Evolutionary conservation across 768 basidiomycete species (phyloP).

Genomic region (Phlebiopsis gigantea): DNA sequence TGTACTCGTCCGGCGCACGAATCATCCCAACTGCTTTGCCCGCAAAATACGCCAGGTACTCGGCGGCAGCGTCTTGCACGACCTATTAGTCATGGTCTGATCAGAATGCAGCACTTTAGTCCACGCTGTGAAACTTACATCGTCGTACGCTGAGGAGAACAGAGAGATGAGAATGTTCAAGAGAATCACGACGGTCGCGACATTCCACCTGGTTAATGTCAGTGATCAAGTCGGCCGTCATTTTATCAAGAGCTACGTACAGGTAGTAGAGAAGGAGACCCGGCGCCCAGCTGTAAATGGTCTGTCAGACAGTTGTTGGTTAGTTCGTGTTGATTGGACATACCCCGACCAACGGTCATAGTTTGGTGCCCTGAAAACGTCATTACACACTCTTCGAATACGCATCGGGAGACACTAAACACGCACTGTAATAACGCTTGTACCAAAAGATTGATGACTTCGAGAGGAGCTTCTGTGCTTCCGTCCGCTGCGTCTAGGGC

Average conservation of each 20-base stretch:
- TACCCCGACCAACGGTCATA: conserved; percentile 42
- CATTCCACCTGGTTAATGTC: conserved; percentile 59
- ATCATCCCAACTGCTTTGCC: conserved; percentile 83
- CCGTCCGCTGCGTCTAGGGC: conserved; percentile 93
- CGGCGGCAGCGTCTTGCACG: conserved; percentile 78
- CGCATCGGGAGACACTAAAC: background rate
- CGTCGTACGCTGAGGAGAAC: conserved; percentile 88
- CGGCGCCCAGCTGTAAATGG: conserved; percentile 33
- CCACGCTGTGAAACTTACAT: conserved; percentile 46
- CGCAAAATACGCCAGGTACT: conserved; percentile 89
- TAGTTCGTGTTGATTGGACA: too few relatives aligned
- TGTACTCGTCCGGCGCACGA: conserved; percentile 75
- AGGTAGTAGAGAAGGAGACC: conserved; percentile 76
- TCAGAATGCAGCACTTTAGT: too few relatives aligned
- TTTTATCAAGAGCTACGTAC: conserved; percentile 33
- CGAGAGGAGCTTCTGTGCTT: conserved; percentile 43
- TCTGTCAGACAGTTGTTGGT: too few relatives aligned
- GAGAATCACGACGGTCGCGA: conserved; percentile 75
- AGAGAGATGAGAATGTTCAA: conserved; percentile 95
- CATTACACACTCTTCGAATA: background rate
- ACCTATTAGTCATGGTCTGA: too few relatives aligned
- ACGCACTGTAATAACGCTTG: conserved; percentile 80
- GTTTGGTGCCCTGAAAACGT: conserved; percentile 49
- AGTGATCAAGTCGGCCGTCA: background rate
- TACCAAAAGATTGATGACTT: conserved; percentile 63